Evolutionary conservation across 768 basidiomycete genomes (phyloP).

Genomic region (Leccinum broughii): DNA sequence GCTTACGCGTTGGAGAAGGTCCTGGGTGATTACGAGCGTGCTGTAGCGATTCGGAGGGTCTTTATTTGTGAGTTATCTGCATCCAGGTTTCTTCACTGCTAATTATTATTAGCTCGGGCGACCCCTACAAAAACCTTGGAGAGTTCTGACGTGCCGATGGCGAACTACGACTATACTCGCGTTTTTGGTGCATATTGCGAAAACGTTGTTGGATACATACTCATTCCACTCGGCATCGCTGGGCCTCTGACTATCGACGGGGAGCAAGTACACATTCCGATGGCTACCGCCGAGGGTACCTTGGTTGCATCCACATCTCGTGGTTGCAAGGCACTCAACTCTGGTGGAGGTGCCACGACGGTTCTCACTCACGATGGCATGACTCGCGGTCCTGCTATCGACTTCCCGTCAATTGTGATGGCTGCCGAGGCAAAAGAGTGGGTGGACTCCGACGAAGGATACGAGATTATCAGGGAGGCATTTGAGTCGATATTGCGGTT

Average conservation of each 20-base stretch:
- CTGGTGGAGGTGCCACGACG: conserved; percentile 92
- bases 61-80: conserved; percentile 73
- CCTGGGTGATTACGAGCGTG: conserved; percentile 83
- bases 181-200: conserved; percentile 98
- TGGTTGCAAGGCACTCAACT: conserved; percentile 97
- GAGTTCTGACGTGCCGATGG: conserved; percentile 75
- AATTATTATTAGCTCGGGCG: conserved; percentile 65
- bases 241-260: conserved; percentile 94
- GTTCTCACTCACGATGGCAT: conserved; percentile 91
- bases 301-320: conserved; percentile 96
- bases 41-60: conserved; percentile 82
- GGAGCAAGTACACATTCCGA: conserved; percentile 82
- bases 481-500: conserved; percentile 97
- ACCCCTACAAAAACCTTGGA: conserved; percentile 85
- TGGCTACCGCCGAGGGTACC: conserved; percentile 99
- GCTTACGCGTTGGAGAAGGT: conserved; percentile 97
- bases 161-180: conserved; percentile 88
- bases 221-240: conserved; percentile 93
- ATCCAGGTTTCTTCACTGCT: conserved; percentile 2
- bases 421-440: conserved; percentile 87
- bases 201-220: conserved; percentile 97
- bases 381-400: conserved; percentile 98
- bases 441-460: conserved; percentile 84
- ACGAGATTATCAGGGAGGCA: conserved; percentile 69
- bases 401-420: conserved; percentile 79